phyloP scores from a whole-genome alignment of 2,329 filamentous ascomycete genomes.

The Penicillium crustosum region DNA sequence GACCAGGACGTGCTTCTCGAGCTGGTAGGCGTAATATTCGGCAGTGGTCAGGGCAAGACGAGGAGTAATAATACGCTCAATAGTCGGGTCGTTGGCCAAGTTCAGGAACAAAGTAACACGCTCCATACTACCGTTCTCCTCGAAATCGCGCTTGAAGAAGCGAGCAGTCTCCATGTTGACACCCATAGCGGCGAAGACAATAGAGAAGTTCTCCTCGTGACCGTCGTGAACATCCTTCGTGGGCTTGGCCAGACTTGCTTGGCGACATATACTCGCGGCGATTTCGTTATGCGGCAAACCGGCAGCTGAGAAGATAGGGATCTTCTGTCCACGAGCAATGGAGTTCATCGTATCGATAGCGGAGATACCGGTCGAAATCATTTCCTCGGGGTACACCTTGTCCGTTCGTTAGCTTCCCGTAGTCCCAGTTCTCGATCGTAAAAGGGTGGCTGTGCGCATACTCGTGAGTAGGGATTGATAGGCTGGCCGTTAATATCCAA shows the following conservation, averaged over 20 bases:
- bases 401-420: slow-evolving; percentile 14
- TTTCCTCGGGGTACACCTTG: slow-evolving; percentile 97
- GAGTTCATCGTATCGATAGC: slow-evolving; percentile 98
- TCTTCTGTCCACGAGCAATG: slow-evolving; percentile 98
- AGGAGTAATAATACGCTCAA: slow-evolving; percentile 99
- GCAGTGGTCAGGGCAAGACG: slow-evolving; percentile 96
- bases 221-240: slow-evolving; percentile 96
- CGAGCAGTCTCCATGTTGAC: slow-evolving; percentile 98
- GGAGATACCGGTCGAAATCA: slow-evolving; percentile 99
- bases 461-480: slow-evolving; percentile 97
- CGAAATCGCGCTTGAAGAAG: slow-evolving; percentile 98
- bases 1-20: slow-evolving; percentile 99
- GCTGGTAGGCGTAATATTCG: slow-evolving; percentile 99
- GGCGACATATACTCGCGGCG: slow-evolving; percentile 96
- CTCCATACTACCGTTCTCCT: slow-evolving; percentile 98
- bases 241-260: slow-evolving; percentile 88
- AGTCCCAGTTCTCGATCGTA: not conserved
- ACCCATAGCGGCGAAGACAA: slow-evolving; percentile 99
- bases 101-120: slow-evolving; percentile 97
- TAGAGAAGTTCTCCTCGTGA: slow-evolving; percentile 99
- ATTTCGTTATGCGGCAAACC: slow-evolving; percentile 99
- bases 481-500: slow-evolving; percentile 98
- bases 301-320: slow-evolving; percentile 97
- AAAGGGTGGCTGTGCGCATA: slow-evolving; percentile 42
- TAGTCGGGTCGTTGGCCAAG: slow-evolving; percentile 97